Evolutionary conservation across 768 basidiomycete genomes (phyloP), one percentile per base, ranked within the genome.

Genomic region (Trametes sanguinea): DNA sequence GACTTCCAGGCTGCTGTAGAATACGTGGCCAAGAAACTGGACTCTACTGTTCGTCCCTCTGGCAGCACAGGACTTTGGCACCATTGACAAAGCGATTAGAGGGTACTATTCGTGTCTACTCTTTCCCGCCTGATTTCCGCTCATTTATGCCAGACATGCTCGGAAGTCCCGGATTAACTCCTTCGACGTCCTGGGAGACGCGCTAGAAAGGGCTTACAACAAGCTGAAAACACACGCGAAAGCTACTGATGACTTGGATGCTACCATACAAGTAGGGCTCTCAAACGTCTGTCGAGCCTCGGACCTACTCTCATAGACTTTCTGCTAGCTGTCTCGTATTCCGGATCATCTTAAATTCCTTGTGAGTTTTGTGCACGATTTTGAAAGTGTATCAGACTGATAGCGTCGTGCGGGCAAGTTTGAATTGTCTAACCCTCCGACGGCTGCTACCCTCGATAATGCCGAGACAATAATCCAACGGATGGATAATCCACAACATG

Each of bases 301-400:
- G 32, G 55, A 30, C n/a, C 46, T 63, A 47, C 69, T 48, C 43
- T 44, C n/a, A 58, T 29, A 4, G 11, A 4, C 10, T 9, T 27
- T 51, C 10, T 11, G 14, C 6, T 60, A 90, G 86, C 71, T 76
- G 53, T 80, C 85, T 17, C 84, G 76, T 51, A 75, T 92, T 22
- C 89, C 90, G 2, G 84, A 86, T 67, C 89, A 92, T 73, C 72
- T 93, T 6, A 88, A 89, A 60, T 78, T 92, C 50, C 77, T 93
- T 56, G 91, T 92, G 72, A 60, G 83, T 71, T 3, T 35, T 13
- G 10, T 6, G 4, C 14, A 8, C 6, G 27, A 6, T 32, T 1
- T 33, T 11, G 2, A 5, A 13, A 14, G 29, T 50, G 29, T 30
- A 50, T 2, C 11, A 29, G 16, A 13, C 48, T 50, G 11, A 50